Conservation (phyloP, 176 grass and related monocot species). For the Aegilops longissima region DNA sequence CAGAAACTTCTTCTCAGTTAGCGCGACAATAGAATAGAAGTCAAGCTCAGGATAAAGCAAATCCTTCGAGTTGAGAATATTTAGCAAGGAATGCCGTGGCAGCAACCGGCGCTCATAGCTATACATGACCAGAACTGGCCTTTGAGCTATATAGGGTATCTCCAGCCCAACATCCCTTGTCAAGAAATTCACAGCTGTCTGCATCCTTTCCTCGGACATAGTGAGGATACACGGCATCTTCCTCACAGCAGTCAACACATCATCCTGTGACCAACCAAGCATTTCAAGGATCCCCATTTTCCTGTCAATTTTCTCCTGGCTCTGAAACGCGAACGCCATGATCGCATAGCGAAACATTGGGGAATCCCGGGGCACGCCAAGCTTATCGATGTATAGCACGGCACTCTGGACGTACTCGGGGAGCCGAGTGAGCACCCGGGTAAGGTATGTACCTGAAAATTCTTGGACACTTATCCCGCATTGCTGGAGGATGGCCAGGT, state of each 20-base stretch:
- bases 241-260: neutral
- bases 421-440: neutral
- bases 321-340: neutral
- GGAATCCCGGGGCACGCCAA: neutral
- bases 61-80: neutral
- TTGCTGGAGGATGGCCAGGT: constrained; percentile 30
- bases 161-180: constrained; percentile 34
- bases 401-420: neutral
- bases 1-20: constrained; percentile 42
- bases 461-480: constrained; percentile 9
- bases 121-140: constrained; percentile 27
- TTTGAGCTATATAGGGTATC: neutral
- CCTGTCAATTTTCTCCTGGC: neutral
- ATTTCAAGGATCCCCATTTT: neutral
- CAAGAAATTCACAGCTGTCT: constrained; percentile 1
- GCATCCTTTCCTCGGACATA: constrained; percentile 3
- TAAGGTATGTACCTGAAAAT: neutral
- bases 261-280: neutral
- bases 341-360: neutral
- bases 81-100: constrained; percentile 34
- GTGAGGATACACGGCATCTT: neutral
- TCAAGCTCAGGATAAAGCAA: constrained; percentile 14
- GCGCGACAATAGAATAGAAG: neutral
- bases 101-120: constrained; percentile 36
- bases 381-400: neutral